Base-by-base conservation (phyloP, 2,329 filamentous ascomycete genomes). In the Neurospora crassa region DNA sequence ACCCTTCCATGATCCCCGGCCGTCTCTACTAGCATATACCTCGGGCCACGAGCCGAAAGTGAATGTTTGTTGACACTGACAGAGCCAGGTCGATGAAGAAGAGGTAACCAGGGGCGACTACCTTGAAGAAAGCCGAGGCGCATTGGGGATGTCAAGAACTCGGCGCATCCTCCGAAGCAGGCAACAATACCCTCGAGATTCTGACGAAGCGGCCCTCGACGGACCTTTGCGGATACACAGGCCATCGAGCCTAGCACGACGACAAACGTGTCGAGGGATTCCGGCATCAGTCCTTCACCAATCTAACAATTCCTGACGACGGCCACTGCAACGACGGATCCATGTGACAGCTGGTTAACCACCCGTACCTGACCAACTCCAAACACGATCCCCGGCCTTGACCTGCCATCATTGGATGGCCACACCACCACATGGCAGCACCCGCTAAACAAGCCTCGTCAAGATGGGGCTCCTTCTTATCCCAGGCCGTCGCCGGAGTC, bases 401-500 rank as follows among this genome's bases (percentile, higher is more conserved):
- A 63, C 53, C 53, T 37, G 53, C 53, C 53, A 63, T 63, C 53
- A 63, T 63, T 37, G 53, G 53, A 63, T 63, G 53, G 53, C 53
- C 16, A 63, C 63, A 72, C 68, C 73, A 72, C 73, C 72, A 71
- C 76, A 88, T 87, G 85, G 81, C 84, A 74, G 81, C 82, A 73
- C 81, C 84, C 42, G 81, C 81, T 74, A 87, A 88, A 37, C 63
- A 71, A 75, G 83, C 86, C 73, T 87, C 87, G 68, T 87, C 87
- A 69, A 87, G 87, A 88, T 94, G 92, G 92, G 91, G 91, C 67
- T 89, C 89, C 41, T 91, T 97, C 79, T 86, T 97, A 72, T 92
- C 94, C 75, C 93, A 95, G 81, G 94, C 95, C 74, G 93, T 98
- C 73, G 94, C 94, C 70, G 94, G 94, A 73, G 92, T 99, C 71